Evolutionary conservation across 768 basidiomycete genomes (phyloP).

Genomic region (Scleroderma bovista): DNA sequence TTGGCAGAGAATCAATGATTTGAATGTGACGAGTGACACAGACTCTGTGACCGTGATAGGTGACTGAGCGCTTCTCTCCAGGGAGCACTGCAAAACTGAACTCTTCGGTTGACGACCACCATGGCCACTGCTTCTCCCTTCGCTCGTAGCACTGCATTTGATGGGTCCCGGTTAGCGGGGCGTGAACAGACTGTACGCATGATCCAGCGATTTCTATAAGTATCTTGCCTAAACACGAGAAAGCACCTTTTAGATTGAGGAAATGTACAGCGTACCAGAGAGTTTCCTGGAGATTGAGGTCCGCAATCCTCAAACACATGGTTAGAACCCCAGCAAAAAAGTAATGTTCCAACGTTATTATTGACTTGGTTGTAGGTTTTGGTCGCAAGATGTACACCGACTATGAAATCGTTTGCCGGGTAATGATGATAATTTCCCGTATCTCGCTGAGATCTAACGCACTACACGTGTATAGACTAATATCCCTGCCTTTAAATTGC

Average conservation of each 20-base stretch:
- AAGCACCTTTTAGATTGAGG: constrained; percentile 68
- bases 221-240: constrained; percentile 28
- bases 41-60: background rate
- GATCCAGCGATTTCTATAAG: constrained; percentile 1
- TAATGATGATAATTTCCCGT: constrained; percentile 20
- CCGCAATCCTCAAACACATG: constrained; percentile 94
- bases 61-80: background rate
- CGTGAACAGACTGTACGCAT: constrained; percentile 54
- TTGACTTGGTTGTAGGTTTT: constrained; percentile 53
- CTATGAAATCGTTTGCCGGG: constrained; percentile 98
- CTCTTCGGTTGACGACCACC: constrained; percentile 13
- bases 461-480: constrained; percentile 62
- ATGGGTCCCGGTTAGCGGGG: constrained; percentile 43
- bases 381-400: constrained; percentile 99
- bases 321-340: constrained; percentile 32
- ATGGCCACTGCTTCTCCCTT: constrained; percentile 48
- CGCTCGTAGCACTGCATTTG: constrained; percentile 54
- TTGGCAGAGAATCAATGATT: no score
- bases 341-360: background rate
- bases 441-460: constrained; percentile 2
- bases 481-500: constrained; percentile 97
- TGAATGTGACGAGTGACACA: constrained; percentile 9
- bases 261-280: constrained; percentile 98
- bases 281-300: constrained; percentile 98
- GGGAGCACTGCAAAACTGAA: constrained; percentile 5